phyloP scores from a whole-genome alignment of 2,329 filamentous ascomycete species.

The Decorospora gaudefroyi region DNA sequence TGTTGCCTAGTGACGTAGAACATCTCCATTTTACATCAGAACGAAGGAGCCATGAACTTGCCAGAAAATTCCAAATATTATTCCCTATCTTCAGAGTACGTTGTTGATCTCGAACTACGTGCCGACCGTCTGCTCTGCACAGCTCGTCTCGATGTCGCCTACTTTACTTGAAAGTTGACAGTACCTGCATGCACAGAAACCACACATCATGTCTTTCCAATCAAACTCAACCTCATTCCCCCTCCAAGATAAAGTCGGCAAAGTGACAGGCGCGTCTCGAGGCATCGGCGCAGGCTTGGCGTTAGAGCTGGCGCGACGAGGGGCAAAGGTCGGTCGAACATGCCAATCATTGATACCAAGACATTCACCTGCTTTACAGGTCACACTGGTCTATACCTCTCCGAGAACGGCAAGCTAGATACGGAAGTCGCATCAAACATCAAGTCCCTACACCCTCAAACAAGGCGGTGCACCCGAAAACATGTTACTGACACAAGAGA shows the following conservation, averaged over 20 bases:
- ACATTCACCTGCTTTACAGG: constrained; percentile 31
- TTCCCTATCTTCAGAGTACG: no score
- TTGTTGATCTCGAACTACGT: neutral
- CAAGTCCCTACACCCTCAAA: constrained; percentile 44
- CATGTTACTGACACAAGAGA: constrained; percentile 46
- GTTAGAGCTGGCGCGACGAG: constrained; percentile 54
- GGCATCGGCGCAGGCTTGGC: constrained; percentile 57
- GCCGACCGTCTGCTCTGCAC: no score
- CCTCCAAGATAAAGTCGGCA: constrained; percentile 49
- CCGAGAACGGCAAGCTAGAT: constrained; percentile 41
- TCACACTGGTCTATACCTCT: constrained; percentile 53
- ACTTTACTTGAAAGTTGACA: no score
- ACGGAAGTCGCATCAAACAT: constrained; percentile 46
- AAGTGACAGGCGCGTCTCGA: constrained; percentile 57
- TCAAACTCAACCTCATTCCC: constrained; percentile 15
- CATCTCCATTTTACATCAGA: neutral
- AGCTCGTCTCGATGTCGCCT: no score
- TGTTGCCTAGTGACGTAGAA: constrained; percentile 5
- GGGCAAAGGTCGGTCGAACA: constrained; percentile 46
- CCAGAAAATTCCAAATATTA: neutral
- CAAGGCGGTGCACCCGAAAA: constrained; percentile 41
- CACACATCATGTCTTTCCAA: constrained; percentile 21
- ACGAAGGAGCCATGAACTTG: neutral
- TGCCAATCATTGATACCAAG: neutral
- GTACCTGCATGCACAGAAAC: neutral